Percentiles rank a stretch among this genome's conserved stretches.
Evolutionary conservation across 495 filamentous ascomycete genomes (phyloP).

Genomic region (Aspergillus baeticus): DNA sequence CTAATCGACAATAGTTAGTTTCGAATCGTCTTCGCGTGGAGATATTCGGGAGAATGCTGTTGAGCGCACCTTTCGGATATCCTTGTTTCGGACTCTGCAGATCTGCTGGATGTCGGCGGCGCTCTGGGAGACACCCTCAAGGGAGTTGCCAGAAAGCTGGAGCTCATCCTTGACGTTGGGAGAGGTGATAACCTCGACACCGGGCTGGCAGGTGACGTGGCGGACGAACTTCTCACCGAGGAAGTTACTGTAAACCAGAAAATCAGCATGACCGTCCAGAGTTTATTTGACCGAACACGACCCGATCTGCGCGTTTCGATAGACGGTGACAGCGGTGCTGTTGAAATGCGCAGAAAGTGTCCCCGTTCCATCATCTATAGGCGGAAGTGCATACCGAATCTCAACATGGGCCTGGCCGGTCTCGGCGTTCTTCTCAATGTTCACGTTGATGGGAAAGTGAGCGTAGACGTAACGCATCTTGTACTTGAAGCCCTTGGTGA

Average conservation of each 20-base stretch:
- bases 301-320: background rate
- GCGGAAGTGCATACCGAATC: conserved; percentile 73
- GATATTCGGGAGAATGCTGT: background rate
- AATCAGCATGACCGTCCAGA: conserved; percentile 15
- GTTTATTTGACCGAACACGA: background rate
- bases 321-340: too few species aligned
- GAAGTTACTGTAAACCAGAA: conserved; percentile 73
- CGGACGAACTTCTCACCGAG: conserved; percentile 99
- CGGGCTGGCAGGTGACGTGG: conserved; percentile 78
- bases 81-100: conserved; percentile 99
- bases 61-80: conserved; percentile 92
- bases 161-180: conserved; percentile 97
- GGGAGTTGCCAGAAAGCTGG: conserved; percentile 84
- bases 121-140: conserved; percentile 95
- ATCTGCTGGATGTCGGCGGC: conserved; percentile 99
- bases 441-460: conserved; percentile 99
- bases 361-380: background rate
- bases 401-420: conserved; percentile 86
- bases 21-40: background rate
- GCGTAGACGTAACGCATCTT: conserved; percentile 99
- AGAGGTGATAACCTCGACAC: conserved; percentile 86
- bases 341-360: background rate
- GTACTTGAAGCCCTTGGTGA: conserved; percentile 99
- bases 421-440: conserved; percentile 94
- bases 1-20: conserved; percentile 50